phyloP scores from a whole-genome alignment of 176 grass and related monocot genomes.

The Eragrostis nindensis region DNA sequence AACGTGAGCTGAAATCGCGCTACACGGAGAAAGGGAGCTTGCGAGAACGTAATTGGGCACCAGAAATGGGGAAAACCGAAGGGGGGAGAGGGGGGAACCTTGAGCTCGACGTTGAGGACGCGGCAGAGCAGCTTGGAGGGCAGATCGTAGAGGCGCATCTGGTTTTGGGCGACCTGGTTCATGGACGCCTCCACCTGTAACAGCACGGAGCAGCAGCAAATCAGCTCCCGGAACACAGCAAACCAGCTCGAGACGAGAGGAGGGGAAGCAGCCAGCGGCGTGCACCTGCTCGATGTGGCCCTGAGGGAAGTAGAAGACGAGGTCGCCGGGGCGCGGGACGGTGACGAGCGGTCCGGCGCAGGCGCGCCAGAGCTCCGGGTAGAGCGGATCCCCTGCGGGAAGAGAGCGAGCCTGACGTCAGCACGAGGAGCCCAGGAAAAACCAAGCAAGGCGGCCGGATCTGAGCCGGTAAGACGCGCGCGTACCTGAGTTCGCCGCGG shows the following conservation, averaged over 20 bases:
- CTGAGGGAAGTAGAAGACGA: conserved; percentile 97
- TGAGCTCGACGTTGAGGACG: conserved; percentile 86
- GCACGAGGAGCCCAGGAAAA: not conserved
- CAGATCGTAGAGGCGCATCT: conserved; percentile 86
- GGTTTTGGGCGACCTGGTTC: conserved; percentile 73
- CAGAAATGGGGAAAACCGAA: not conserved
- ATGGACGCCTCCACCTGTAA: conserved; percentile 87
- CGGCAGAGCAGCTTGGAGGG: conserved; percentile 89
- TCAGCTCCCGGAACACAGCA: not conserved
- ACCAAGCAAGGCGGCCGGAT: conserved; percentile 33
- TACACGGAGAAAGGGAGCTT: not conserved
- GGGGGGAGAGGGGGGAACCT: conserved; percentile 36
- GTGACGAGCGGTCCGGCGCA: conserved; percentile 92
- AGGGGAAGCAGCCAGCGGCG: not conserved
- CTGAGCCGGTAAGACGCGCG: not conserved
- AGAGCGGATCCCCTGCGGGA: conserved; percentile 63
- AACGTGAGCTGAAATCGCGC: not conserved
- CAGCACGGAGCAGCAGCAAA: not conserved
- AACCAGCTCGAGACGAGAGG: not conserved
- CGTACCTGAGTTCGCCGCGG: conserved; percentile 45
- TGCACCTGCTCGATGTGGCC: conserved; percentile 94
- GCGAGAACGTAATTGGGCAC: not conserved
- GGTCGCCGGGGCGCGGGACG: conserved; percentile 64
- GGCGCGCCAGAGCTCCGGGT: conserved; percentile 84
- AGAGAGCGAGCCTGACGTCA: conserved; percentile 1